Evolutionary conservation across 805 yeast genomes (phyloP).

Genomic region (Ogataea pini): DNA sequence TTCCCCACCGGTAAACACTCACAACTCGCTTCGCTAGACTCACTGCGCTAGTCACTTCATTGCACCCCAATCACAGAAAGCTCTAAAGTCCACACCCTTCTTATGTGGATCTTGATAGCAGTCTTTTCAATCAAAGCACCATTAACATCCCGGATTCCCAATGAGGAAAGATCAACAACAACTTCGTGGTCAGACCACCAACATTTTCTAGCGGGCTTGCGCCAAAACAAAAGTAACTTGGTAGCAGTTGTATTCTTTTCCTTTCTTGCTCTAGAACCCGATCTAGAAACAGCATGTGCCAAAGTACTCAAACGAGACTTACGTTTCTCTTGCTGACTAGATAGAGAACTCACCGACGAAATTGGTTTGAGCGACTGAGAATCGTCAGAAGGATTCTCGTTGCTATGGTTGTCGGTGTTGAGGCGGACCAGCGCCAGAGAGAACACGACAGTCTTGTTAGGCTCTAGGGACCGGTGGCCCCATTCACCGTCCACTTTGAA

Average conservation of each 20-base stretch:
- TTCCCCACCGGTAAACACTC: too few species aligned
- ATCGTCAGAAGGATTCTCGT: slow-evolving; percentile 18
- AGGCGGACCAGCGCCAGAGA: slow-evolving; percentile 75
- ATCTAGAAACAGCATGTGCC: slow-evolving; percentile 57
- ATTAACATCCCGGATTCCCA: slow-evolving; percentile 27
- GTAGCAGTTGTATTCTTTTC: slow-evolving; percentile 40
- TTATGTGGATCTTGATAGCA: slow-evolving; percentile 71
- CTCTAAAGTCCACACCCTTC: slow-evolving; percentile 97
- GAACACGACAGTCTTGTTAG: slow-evolving; percentile 81
- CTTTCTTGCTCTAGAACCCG: slow-evolving; percentile 38
- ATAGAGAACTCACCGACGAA: slow-evolving; percentile 23
- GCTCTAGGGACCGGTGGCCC: slow-evolving; percentile 91
- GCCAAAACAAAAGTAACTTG: slow-evolving; percentile 88
- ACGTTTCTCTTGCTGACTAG: slow-evolving; percentile 35
- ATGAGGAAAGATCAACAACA: slow-evolving; percentile 41
- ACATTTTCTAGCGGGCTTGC: slow-evolving; percentile 97
- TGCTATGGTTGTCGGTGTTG: slow-evolving; percentile 29
- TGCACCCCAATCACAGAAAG: slow-evolving; percentile 86
- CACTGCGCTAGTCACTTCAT: slow-evolving; percentile 20
- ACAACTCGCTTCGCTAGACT: neutral
- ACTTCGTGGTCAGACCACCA: slow-evolving; percentile 86
- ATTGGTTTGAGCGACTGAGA: slow-evolving; percentile 38
- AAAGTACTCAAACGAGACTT: slow-evolving; percentile 61
- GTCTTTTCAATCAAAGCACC: slow-evolving; percentile 37
- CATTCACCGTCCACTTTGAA: slow-evolving; percentile 65